These are phyloP conservation scores for Cetraspora pellucida DNA, from an alignment of 192 early-diverging fungal species.

Conservation along the genomic window DNA sequence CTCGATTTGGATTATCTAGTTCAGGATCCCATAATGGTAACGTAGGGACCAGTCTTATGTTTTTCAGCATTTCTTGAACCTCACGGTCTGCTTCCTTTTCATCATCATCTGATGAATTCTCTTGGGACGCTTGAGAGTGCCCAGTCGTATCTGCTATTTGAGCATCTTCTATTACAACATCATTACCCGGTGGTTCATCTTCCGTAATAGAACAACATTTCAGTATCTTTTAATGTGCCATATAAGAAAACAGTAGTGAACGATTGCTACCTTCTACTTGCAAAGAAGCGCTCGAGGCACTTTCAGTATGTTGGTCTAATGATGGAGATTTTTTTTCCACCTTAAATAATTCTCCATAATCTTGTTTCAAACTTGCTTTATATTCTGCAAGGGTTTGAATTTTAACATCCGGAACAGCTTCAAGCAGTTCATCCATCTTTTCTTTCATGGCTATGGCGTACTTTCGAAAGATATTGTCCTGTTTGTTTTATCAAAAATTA, in stretches of 20 bases:
- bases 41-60: conserved; percentile 46
- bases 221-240: too few species aligned
- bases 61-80: conserved; percentile 39
- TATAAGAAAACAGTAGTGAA: too few species aligned
- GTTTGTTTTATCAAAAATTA: conserved; percentile 15
- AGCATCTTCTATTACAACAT: conserved; percentile 44
- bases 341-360: conserved; percentile 31
- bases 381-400: conserved; percentile 63
- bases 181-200: not conserved
- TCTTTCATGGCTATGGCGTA: conserved; percentile 83
- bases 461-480: conserved; percentile 85
- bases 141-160: conserved; percentile 46
- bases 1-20: conserved; percentile 17
- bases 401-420: conserved; percentile 80
- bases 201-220: too few species aligned
- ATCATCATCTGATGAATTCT: conserved; percentile 50
- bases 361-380: conserved; percentile 26
- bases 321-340: conserved; percentile 7
- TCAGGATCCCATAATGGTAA: conserved; percentile 30
- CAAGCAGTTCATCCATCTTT: conserved; percentile 72
- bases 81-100: conserved; percentile 44
- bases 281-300: too few species aligned
- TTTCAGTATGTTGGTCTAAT: too few species aligned
- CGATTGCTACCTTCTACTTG: too few species aligned
- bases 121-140: conserved; percentile 52